phyloP scores from a whole-genome alignment of 2,329 filamentous ascomycete genomes.

The Hypoxylon sp. region DNA sequence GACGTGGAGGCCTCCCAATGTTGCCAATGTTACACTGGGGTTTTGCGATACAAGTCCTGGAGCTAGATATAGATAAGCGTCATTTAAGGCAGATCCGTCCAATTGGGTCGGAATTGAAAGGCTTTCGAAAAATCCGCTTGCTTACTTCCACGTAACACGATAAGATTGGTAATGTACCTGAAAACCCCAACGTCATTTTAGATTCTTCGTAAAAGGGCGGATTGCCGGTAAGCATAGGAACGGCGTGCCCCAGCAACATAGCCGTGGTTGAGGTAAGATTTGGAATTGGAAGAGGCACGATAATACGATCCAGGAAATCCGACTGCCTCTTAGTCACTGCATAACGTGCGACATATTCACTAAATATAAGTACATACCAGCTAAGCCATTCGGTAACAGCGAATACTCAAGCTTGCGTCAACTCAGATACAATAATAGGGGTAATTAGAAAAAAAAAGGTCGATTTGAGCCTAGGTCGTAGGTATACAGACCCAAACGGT shows the following conservation, averaged over 20 bases:
- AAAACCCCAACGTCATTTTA: background rate
- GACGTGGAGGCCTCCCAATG: constrained; percentile 28
- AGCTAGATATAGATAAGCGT: constrained; percentile 24
- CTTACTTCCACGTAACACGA: constrained; percentile 4
- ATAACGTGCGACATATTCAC: background rate
- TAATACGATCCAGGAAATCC: background rate
- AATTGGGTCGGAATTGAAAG: constrained; percentile 2
- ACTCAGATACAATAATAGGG: constrained; percentile 1
- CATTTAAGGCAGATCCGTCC: background rate
- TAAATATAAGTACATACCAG: background rate
- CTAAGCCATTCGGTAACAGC: background rate
- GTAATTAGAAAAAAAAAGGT: background rate
- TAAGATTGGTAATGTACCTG: background rate
- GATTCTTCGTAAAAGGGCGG: background rate
- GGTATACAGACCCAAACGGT: background rate
- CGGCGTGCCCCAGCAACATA: background rate
- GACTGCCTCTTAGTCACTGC: background rate
- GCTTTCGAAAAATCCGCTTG: constrained; percentile 6
- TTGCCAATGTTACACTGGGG: background rate
- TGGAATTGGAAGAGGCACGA: background rate
- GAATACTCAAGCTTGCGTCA: background rate
- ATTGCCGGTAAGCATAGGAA: constrained; percentile 3
- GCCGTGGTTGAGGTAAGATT: constrained; percentile 3
- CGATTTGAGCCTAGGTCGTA: background rate
- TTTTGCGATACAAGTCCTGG: constrained; percentile 2